Evolutionary conservation across 164 flowering plant species (phyloP).

Genomic region (Hamamelis virginiana): DNA sequence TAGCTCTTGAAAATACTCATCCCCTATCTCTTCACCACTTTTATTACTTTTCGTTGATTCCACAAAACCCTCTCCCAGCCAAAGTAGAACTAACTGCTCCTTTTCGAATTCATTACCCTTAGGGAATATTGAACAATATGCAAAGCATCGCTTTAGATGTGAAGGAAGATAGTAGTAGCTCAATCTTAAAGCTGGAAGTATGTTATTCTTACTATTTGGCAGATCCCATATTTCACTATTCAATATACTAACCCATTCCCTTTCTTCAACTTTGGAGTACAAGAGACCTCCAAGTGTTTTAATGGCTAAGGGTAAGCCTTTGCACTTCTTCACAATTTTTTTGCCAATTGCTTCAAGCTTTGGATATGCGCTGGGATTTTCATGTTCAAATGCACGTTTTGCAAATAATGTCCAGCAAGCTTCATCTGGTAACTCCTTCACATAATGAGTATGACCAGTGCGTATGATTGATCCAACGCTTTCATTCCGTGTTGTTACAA

Average conservation of each 20-base stretch:
- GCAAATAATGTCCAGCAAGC: too few relatives aligned
- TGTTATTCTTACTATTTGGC: neutral
- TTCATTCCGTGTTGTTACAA: too few relatives aligned
- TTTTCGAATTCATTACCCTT: conserved; percentile 14
- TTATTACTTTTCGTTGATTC: neutral
- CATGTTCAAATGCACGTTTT: too few relatives aligned
- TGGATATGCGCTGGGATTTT: too few relatives aligned
- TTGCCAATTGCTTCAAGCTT: too few relatives aligned
- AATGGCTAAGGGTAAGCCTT: too few relatives aligned
- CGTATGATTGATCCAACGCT: too few relatives aligned
- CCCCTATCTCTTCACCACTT: neutral
- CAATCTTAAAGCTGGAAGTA: conserved; percentile 17
- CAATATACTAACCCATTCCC: conserved; percentile 20
- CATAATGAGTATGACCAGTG: too few relatives aligned
- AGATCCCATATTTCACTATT: conserved; percentile 22
- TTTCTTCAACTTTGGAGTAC: neutral
- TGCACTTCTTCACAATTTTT: too few relatives aligned
- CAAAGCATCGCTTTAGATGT: conserved; percentile 30
- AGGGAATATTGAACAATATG: conserved; percentile 28
- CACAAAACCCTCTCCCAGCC: neutral
- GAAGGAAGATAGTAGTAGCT: conserved; percentile 27
- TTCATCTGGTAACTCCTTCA: too few relatives aligned
- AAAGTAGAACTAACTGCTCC: neutral
- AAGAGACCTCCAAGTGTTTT: conserved; percentile 33
- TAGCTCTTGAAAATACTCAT: neutral